phyloP scores from a whole-genome alignment of 306 rosid genomes.

The Gastrolobium villosum region DNA sequence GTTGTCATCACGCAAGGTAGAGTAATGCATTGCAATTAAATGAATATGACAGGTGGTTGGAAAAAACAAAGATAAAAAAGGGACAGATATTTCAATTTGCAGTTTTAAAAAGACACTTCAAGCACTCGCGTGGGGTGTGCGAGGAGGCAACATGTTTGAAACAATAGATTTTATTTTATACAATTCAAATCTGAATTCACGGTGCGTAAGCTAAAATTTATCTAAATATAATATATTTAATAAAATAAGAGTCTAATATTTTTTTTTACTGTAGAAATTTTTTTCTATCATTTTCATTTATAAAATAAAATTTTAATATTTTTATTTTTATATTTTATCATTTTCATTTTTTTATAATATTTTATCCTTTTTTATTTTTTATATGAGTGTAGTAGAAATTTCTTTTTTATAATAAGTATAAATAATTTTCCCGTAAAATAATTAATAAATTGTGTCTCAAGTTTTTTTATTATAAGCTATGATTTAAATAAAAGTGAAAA shows the following conservation, averaged over 20 bases:
- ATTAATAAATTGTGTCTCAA: too few relatives aligned
- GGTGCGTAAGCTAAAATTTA: background rate
- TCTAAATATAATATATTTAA: background rate
- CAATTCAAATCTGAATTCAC: background rate
- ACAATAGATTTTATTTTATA: too few relatives aligned
- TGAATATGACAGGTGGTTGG: background rate
- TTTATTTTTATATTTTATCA: too few relatives aligned
- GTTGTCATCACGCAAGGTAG: background rate
- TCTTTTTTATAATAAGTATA: too few relatives aligned
- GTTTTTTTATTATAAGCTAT: too few relatives aligned
- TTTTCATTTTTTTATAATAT: too few relatives aligned
- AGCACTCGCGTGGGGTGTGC: background rate
- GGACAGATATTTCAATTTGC: background rate
- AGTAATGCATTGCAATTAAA: conserved; percentile 19
- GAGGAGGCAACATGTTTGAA: background rate
- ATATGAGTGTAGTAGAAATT: too few relatives aligned
- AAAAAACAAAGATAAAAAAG: background rate
- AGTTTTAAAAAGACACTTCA: background rate
- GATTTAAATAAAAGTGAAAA: too few relatives aligned
- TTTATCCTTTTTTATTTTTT: too few relatives aligned
- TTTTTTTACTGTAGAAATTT: too few relatives aligned
- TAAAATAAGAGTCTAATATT: background rate
- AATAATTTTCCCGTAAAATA: too few relatives aligned
- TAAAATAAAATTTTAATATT: background rate
- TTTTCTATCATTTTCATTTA: background rate